phyloP scores from a whole-genome alignment of 1,284 basidiomycete species.

The Melanopsichium pennsylvanicum region DNA sequence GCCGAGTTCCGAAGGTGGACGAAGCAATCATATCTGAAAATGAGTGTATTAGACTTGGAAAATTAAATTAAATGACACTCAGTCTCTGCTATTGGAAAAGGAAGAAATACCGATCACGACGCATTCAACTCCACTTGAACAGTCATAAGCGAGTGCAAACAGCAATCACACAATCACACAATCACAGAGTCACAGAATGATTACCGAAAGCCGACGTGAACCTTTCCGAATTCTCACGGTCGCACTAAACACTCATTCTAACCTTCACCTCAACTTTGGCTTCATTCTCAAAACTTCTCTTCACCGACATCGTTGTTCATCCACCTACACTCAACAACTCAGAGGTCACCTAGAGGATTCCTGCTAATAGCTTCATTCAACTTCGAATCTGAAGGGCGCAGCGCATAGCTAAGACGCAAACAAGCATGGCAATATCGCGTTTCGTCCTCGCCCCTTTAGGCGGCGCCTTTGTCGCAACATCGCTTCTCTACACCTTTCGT shows the following conservation, averaged over 20 bases:
- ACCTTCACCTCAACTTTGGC: conserved; percentile 14
- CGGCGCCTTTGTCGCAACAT: conserved; percentile 47
- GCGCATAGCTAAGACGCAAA: no score
- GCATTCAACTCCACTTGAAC: no score
- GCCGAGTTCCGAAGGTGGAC: conserved; percentile 32
- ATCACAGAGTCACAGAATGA: no score
- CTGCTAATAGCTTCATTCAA: no score
- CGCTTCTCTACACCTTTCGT: conserved; percentile 48
- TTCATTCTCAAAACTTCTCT: neutral
- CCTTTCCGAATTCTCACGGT: conserved; percentile 12
- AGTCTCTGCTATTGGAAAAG: conserved; percentile 1
- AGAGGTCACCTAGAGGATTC: no score
- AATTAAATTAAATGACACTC: conserved; percentile 9
- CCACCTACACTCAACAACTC: neutral
- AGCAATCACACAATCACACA: no score
- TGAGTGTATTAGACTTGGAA: no score
- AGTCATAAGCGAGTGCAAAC: no score
- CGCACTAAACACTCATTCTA: no score
- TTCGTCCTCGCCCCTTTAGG: conserved; percentile 38
- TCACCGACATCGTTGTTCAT: no score
- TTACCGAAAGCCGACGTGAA: conserved; percentile 7
- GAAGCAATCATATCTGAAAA: conserved; percentile 1
- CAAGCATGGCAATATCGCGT: conserved; percentile 35
- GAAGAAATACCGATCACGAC: conserved; percentile 14
- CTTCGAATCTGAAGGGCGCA: no score